phyloP scores from a whole-genome alignment of 73 alveolate genomes.

The Breviolum minutum region DNA sequence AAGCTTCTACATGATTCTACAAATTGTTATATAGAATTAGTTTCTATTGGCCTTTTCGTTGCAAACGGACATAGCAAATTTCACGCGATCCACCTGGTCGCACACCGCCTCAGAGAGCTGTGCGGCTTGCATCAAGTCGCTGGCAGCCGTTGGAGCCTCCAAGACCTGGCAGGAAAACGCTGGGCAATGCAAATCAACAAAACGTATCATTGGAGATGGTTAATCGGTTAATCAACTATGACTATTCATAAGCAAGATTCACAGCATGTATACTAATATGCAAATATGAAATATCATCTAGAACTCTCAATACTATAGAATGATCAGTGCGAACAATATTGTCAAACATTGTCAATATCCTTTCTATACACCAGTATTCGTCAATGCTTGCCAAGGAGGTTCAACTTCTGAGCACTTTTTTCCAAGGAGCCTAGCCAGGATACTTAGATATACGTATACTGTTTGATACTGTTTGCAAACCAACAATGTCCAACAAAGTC shows the following conservation, averaged over 20 bases:
- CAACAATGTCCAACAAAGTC: too few species aligned
- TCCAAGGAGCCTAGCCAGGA: too few species aligned
- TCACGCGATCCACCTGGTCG: neutral
- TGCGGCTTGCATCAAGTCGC: slow-evolving; percentile 11
- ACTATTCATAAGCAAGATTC: neutral
- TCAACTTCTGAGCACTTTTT: too few species aligned
- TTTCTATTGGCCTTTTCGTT: neutral
- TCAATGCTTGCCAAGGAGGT: too few species aligned
- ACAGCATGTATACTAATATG: neutral
- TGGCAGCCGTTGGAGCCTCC: slow-evolving; percentile 16
- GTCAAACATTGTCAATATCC: too few species aligned
- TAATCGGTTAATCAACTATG: neutral
- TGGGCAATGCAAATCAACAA: neutral
- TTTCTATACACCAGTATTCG: too few species aligned
- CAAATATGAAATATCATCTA: neutral
- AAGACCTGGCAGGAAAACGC: neutral
- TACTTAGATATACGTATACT: too few species aligned
- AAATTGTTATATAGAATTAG: neutral
- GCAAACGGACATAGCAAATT: neutral
- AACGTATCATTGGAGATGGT: neutral
- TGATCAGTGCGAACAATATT: too few species aligned
- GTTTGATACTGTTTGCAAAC: too few species aligned
- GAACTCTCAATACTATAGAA: too few species aligned
- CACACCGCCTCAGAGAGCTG: slow-evolving; percentile 70
- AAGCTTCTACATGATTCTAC: neutral